Evolutionary conservation across 202 grass and related monocot species (phyloP).

Genomic region (Schoenoplectus tabernaemontani): DNA sequence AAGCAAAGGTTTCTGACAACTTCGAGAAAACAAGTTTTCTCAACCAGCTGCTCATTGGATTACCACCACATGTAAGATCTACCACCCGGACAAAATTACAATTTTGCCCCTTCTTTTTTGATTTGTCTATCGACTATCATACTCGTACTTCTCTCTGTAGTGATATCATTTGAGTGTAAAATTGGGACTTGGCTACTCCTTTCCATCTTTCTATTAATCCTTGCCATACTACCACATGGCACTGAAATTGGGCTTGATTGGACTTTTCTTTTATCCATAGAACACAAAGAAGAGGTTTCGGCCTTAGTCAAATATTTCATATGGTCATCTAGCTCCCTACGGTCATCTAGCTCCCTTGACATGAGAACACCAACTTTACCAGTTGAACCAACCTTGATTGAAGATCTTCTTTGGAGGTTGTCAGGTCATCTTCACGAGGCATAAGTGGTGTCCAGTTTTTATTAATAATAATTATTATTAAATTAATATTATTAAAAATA

Average conservation of each 20-base stretch:
- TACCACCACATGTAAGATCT: conserved; percentile 51
- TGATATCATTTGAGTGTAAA: conserved; percentile 15
- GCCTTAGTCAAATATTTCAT: conserved; percentile 22
- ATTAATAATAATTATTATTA: too few species aligned
- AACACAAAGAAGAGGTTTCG: conserved; percentile 8
- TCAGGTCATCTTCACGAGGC: conserved; percentile 26
- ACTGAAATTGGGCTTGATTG: conserved; percentile 53
- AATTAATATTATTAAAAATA: too few species aligned
- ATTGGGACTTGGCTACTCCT: conserved; percentile 17
- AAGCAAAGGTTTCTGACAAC: conserved; percentile 53
- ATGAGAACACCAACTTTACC: conserved; percentile 71
- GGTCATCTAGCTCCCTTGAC: conserved; percentile 48
- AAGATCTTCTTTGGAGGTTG: conserved; percentile 21
- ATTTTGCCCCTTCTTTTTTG: conserved; percentile 41
- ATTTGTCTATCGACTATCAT: neutral
- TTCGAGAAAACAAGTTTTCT: conserved; percentile 95
- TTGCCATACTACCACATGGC: conserved; percentile 30
- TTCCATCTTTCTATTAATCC: neutral
- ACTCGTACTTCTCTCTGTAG: conserved; percentile 15
- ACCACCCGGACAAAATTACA: conserved; percentile 58
- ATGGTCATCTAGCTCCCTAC: too few species aligned
- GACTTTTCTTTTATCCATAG: conserved; percentile 19
- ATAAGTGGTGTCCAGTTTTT: conserved; percentile 34
- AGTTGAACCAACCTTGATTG: conserved; percentile 64
- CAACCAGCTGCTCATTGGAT: conserved; percentile 72